These are phyloP conservation scores for Drechslera avenae DNA, from an alignment of 2,329 filamentous ascomycete genomes.

Conservation along the genomic window DNA sequence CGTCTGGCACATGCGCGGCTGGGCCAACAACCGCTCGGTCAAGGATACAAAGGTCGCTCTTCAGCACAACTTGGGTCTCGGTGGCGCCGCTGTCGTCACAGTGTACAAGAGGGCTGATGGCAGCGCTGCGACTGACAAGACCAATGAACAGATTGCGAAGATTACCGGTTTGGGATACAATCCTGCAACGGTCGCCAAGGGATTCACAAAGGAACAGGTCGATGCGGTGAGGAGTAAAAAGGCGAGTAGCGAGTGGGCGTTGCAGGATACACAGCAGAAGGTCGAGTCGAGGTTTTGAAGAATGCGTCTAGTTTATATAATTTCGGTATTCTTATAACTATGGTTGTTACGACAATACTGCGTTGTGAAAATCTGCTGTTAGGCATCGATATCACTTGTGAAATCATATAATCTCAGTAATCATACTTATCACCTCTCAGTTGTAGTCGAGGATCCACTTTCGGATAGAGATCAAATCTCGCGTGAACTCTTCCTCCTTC, in stretches of 20 bases:
- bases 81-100: conserved; percentile 87
- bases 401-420: no score
- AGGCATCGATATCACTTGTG: no score
- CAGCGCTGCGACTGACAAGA: conserved; percentile 63
- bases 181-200: conserved; percentile 85
- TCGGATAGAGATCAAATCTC: conserved; percentile 1
- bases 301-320: background rate
- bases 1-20: conserved; percentile 92
- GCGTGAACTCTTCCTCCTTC: background rate
- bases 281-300: conserved; percentile 72
- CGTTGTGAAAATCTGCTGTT: no score
- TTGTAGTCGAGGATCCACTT: conserved; percentile 6
- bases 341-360: no score
- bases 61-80: conserved; percentile 92
- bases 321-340: no score
- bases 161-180: conserved; percentile 82
- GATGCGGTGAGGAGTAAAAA: conserved; percentile 73
- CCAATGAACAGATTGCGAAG: conserved; percentile 68
- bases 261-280: conserved; percentile 75
- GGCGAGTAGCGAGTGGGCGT: conserved; percentile 70
- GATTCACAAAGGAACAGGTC: conserved; percentile 79
- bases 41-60: conserved; percentile 72
- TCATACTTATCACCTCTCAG: background rate
- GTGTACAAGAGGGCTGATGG: conserved; percentile 88
- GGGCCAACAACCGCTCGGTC: conserved; percentile 87